Conservation (phyloP, 2,329 filamentous ascomycete genomes). For the Pestalotiopsis sp. region DNA sequence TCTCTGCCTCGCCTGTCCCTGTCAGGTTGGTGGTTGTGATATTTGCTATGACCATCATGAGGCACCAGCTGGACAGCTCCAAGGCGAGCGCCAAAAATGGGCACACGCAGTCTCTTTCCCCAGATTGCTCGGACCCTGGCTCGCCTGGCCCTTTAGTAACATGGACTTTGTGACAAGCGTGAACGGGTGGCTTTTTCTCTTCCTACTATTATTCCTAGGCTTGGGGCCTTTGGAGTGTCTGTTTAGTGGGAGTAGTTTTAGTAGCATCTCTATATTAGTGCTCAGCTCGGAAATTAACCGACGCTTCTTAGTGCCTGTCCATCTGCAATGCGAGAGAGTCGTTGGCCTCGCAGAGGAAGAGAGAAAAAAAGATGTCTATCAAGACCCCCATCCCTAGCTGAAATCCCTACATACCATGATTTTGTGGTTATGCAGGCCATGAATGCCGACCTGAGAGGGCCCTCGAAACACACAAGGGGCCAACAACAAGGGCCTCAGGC, state of each 20-base stretch:
- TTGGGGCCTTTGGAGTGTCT: background rate
- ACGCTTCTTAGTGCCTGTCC: background rate
- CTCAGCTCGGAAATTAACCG: background rate
- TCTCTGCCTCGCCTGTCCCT: background rate
- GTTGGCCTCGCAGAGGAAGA: background rate
- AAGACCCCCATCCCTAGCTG: too few relatives aligned
- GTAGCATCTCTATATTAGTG: background rate
- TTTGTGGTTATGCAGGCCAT: too few relatives aligned
- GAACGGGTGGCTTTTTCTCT: background rate
- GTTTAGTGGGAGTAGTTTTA: background rate
- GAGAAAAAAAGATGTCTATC: too few relatives aligned
- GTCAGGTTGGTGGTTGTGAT: background rate
- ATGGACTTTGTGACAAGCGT: background rate
- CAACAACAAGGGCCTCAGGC: background rate
- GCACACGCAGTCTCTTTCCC: background rate
- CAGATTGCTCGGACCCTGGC: background rate
- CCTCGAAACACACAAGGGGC: background rate
- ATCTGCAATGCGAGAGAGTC: background rate
- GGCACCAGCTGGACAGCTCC: background rate
- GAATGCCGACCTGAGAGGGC: background rate
- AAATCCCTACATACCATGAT: too few relatives aligned
- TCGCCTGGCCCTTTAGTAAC: too few relatives aligned
- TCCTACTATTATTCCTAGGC: background rate
- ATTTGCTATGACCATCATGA: background rate
- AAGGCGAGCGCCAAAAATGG: background rate